These are phyloP conservation scores for Aurantiochytrium sp. DNA, from an alignment of 108 stramenopile genomes.

Conservation along the genomic window DNA sequence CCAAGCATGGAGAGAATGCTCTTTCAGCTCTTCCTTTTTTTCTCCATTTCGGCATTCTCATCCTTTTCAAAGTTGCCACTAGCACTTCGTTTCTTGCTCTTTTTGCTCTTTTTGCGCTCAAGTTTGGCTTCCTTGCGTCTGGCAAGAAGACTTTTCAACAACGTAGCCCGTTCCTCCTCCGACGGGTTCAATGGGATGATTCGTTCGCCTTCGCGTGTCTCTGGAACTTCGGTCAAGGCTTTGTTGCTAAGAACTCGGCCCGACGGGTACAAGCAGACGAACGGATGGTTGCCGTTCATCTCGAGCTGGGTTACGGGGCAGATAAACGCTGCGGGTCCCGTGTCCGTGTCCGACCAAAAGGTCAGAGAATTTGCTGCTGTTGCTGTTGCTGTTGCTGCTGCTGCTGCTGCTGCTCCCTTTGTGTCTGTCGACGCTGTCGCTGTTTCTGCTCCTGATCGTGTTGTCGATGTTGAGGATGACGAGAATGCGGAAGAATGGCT, in stretches of 20 bases:
- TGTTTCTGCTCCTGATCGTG: too few species aligned
- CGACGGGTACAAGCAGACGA: constrained; percentile 32
- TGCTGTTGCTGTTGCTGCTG: background rate
- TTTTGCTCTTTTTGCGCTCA: background rate
- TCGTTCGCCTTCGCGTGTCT: background rate
- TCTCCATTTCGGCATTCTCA: background rate
- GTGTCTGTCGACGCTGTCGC: background rate
- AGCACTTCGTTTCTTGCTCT: too few species aligned
- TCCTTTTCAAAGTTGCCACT: background rate
- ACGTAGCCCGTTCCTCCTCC: background rate
- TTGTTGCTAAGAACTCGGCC: constrained; percentile 46
- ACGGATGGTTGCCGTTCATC: constrained; percentile 39
- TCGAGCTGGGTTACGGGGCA: constrained; percentile 45
- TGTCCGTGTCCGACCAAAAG: background rate
- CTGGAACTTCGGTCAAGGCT: constrained; percentile 33
- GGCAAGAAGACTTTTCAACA: background rate
- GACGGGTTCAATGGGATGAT: background rate
- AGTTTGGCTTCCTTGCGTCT: background rate
- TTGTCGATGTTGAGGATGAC: too few species aligned
- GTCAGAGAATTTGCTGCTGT: background rate
- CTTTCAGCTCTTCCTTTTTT: background rate
- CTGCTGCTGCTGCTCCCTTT: background rate
- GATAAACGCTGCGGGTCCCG: constrained; percentile 22
- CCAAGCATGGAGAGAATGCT: background rate
- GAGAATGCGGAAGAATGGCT: too few species aligned